Conservation (phyloP, 2,329 filamentous ascomycete genomes). For the Fusarium bactridioides region DNA sequence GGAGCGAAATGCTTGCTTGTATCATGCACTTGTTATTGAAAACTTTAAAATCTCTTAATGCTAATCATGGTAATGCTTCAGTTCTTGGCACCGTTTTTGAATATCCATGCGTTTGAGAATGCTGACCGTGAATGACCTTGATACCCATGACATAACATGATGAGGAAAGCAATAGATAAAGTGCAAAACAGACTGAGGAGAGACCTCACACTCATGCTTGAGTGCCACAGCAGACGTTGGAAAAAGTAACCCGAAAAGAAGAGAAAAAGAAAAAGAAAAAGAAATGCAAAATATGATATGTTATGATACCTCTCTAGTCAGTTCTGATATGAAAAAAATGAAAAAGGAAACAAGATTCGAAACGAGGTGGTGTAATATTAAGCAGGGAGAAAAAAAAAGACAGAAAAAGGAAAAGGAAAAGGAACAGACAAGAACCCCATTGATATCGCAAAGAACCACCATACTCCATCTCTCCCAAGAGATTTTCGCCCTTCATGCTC, state of each 20-base stretch:
- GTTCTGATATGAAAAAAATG: not conserved
- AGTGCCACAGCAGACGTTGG: not conserved
- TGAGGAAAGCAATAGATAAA: conserved; percentile 8
- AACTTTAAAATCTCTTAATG: not conserved
- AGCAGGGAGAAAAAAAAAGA: not conserved
- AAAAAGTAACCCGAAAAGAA: not conserved
- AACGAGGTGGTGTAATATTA: not conserved
- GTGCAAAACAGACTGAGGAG: not conserved
- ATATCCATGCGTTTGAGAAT: conserved; percentile 9
- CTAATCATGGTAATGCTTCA: not conserved
- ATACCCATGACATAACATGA: not conserved
- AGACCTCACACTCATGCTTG: not conserved
- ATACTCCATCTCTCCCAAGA: conserved; percentile 22
- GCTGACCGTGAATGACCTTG: conserved; percentile 24
- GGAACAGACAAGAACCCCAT: conserved; percentile 8
- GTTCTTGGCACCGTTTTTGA: not conserved
- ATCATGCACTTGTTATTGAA: not conserved
- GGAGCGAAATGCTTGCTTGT: conserved; percentile 3
- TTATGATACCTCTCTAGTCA: conserved; percentile 6
- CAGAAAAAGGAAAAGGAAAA: not conserved
- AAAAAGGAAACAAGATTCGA: not conserved
- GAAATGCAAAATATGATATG: not conserved
- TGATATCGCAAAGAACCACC: conserved; percentile 27
- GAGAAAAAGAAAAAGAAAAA: too few species aligned
- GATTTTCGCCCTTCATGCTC: conserved; percentile 2